Evolutionary conservation across 2,329 filamentous ascomycete genomes (phyloP).

Genomic region (Neofusicoccum parvum): DNA sequence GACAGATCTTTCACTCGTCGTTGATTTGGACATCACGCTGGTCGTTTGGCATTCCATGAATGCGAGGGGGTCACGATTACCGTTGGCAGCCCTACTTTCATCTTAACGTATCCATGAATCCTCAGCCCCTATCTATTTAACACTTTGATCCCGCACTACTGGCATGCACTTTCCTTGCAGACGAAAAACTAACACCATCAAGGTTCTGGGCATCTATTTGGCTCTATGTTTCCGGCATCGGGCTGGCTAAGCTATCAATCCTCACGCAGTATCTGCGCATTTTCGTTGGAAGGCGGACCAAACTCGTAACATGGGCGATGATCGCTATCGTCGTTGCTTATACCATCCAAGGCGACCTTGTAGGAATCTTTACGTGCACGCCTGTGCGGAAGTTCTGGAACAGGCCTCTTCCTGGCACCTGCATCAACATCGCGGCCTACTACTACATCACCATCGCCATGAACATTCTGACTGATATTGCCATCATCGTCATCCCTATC

Average conservation of each 20-base stretch:
- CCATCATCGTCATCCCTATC: conserved; percentile 2
- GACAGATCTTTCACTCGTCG: background rate
- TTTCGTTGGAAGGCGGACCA: conserved; percentile 27
- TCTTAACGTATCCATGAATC: no score
- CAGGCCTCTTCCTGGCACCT: conserved; percentile 15
- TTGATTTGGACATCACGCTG: no score
- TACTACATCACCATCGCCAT: background rate
- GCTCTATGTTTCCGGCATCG: conserved; percentile 36
- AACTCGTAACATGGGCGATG: conserved; percentile 25
- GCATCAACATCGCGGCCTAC: background rate
- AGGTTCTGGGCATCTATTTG: conserved; percentile 37
- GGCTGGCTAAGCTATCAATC: conserved; percentile 35
- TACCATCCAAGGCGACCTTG: conserved; percentile 14
- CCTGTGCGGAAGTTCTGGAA: conserved; percentile 33
- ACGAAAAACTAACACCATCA: background rate
- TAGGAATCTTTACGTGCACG: conserved; percentile 30
- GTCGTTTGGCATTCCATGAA: no score
- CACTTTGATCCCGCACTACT: no score
- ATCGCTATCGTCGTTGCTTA: conserved; percentile 14
- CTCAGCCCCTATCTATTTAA: no score
- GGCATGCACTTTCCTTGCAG: no score
- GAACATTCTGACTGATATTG: background rate
- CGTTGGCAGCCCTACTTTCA: no score
- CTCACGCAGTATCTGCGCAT: conserved; percentile 31
- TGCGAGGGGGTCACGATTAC: no score